phyloP scores from a whole-genome alignment of 148 eudicot genomes.

The Nepenthes mirabilis region DNA sequence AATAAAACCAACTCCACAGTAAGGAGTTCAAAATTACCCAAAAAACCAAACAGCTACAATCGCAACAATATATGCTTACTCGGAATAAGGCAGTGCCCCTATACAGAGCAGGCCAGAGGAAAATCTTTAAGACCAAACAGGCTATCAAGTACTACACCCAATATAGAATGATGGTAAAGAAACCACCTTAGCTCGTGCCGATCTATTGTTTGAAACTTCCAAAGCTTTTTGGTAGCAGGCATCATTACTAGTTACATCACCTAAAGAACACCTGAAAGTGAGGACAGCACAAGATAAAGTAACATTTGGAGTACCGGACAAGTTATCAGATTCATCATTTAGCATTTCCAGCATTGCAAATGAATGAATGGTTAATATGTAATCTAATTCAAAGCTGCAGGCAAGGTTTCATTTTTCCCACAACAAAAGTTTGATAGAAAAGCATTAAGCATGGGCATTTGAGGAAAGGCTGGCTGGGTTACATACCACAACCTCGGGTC shows the following conservation, averaged over 20 bases:
- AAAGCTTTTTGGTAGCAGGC: constrained; percentile 73
- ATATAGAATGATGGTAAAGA: constrained; percentile 3
- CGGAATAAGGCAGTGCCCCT: too few species aligned
- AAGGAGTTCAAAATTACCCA: too few species aligned
- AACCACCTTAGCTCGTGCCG: constrained; percentile 79
- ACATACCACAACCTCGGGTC: constrained; percentile 87
- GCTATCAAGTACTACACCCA: background rate
- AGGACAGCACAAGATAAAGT: background rate
- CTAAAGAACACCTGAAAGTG: constrained; percentile 69
- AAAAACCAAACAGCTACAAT: too few species aligned
- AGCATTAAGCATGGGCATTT: background rate
- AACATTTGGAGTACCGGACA: too few species aligned
- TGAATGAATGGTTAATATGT: too few species aligned
- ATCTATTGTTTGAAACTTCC: constrained; percentile 65
- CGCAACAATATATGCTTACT: too few species aligned
- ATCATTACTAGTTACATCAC: constrained; percentile 76
- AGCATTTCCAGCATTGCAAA: background rate
- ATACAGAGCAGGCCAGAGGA: too few species aligned
- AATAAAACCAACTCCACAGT: too few species aligned
- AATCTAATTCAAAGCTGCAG: too few species aligned
- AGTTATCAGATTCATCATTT: background rate
- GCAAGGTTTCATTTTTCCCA: too few species aligned
- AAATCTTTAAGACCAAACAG: too few species aligned
- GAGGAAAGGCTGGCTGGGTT: background rate
- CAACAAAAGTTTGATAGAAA: too few species aligned